phyloP scores from a whole-genome alignment of 2,329 filamentous ascomycete species.

The Nectriaceae sp. region DNA sequence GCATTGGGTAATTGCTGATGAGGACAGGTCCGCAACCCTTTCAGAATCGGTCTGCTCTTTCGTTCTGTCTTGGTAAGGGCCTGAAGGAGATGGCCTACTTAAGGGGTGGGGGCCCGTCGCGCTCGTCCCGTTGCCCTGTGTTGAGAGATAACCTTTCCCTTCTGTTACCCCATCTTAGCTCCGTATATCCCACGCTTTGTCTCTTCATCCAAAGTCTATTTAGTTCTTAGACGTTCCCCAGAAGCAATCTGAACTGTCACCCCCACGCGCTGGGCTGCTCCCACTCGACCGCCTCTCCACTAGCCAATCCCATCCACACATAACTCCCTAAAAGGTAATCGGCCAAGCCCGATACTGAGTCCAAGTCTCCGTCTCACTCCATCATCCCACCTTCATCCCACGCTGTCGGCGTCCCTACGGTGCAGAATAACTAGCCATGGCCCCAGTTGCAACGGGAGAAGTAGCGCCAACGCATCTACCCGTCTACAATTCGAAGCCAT shows the following conservation, averaged over 20 bases:
- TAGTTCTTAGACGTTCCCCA: conserved; percentile 18
- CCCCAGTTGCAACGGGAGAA: conserved; percentile 51
- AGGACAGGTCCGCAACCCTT: conserved; percentile 16
- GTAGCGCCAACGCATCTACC: conserved; percentile 46
- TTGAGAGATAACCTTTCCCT: conserved; percentile 16
- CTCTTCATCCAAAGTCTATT: conserved; percentile 14
- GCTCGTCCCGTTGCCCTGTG: conserved; percentile 11
- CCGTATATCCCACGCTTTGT: conserved; percentile 18
- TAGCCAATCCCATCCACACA: conserved; percentile 31
- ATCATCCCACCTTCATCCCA: conserved; percentile 61
- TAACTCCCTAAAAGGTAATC: conserved; percentile 33
- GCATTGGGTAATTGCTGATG: conserved; percentile 26
- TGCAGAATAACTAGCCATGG: conserved; percentile 43
- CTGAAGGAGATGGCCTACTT: conserved; percentile 26
- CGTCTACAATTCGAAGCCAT: conserved; percentile 41
- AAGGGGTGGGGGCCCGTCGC: conserved; percentile 27
- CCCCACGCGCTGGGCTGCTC: conserved; percentile 29
- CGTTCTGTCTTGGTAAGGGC: conserved; percentile 13
- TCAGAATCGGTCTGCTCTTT: conserved; percentile 19
- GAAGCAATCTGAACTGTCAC: conserved; percentile 25
- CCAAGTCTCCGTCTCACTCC: conserved; percentile 24
- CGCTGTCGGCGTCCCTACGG: conserved; percentile 47
- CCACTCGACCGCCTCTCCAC: conserved; percentile 24
- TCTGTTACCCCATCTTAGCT: conserved; percentile 11
- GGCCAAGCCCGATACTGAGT: conserved; percentile 31